A percentile compares a stretch with the other conserved stretches of the same genome.
Evolutionary conservation across 108 stramenopile genomes (phyloP).

Genomic region (Nitzschia sp.): DNA sequence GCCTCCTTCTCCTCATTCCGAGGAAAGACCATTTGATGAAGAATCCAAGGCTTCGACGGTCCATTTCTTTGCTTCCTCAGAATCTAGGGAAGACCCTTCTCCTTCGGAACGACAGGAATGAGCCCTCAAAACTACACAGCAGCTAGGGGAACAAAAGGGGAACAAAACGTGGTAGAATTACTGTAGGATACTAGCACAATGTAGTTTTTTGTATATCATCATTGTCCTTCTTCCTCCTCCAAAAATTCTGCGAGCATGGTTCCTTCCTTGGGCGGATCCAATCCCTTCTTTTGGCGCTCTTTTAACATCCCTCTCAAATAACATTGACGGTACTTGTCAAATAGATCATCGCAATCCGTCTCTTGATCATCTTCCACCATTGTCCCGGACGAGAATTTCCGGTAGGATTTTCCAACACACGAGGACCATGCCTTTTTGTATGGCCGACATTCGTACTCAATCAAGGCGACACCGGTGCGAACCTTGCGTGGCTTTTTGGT

Average conservation of each 20-base stretch:
- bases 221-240: conserved; percentile 30
- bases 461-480: conserved; percentile 29
- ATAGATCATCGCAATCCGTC: conserved; percentile 50
- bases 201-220: too few relatives aligned
- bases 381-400: conserved; percentile 41
- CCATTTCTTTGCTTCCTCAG: too few relatives aligned
- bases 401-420: conserved; percentile 38
- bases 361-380: conserved; percentile 34
- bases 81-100: too few relatives aligned
- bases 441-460: conserved; percentile 50
- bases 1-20: neutral
- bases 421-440: conserved; percentile 41
- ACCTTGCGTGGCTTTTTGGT: too few relatives aligned
- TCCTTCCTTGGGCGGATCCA: conserved; percentile 33
- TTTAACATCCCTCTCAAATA: conserved; percentile 45
- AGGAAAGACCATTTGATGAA: conserved; percentile 10
- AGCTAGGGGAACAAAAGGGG: too few relatives aligned
- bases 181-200: too few relatives aligned
- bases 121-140: too few relatives aligned
- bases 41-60: too few relatives aligned
- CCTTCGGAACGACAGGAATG: too few relatives aligned
- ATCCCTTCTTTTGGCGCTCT: conserved; percentile 35
- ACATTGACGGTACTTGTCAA: conserved; percentile 45
- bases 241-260: conserved; percentile 36
- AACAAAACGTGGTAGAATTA: too few relatives aligned